Evolutionary conservation across 495 filamentous ascomycete genomes (phyloP).

Genomic region (Tuber brumale): DNA sequence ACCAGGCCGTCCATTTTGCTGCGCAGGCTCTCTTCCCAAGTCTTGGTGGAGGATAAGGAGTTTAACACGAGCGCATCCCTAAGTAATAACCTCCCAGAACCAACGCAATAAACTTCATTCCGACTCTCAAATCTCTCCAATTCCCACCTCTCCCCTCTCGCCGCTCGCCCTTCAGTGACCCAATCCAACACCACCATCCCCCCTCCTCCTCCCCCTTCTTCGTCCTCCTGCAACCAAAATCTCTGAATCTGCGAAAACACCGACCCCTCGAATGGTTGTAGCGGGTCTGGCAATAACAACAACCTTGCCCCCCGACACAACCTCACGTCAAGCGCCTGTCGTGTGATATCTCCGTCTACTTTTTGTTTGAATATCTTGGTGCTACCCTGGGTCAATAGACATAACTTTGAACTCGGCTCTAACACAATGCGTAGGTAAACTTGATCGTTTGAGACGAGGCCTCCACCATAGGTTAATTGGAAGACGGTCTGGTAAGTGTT

Average conservation of each 20-base stretch:
- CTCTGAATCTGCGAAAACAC: slow-evolving; percentile 75
- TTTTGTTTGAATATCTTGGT: slow-evolving; percentile 90
- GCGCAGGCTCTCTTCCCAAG: slow-evolving; percentile 45
- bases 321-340: slow-evolving; percentile 61
- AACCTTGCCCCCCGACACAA: slow-evolving; percentile 60
- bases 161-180: slow-evolving; percentile 79
- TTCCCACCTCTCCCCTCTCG: slow-evolving; percentile 86
- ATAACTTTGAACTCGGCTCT: slow-evolving; percentile 59
- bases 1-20: slow-evolving; percentile 59
- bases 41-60: not conserved
- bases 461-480: slow-evolving; percentile 89
- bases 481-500: slow-evolving; percentile 62
- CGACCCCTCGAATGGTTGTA: slow-evolving; percentile 77
- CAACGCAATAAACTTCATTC: slow-evolving; percentile 66
- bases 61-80: slow-evolving; percentile 70
- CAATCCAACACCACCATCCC: slow-evolving; percentile 82
- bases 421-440: slow-evolving; percentile 67
- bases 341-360: slow-evolving; percentile 52
- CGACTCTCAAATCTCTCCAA: slow-evolving; percentile 66
- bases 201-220: slow-evolving; percentile 38
- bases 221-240: slow-evolving; percentile 55
- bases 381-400: slow-evolving; percentile 81
- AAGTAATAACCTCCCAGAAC: slow-evolving; percentile 59
- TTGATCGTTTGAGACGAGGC: slow-evolving; percentile 77
- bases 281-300: slow-evolving; percentile 90